Conservation (phyloP, 2,329 filamentous ascomycete species). For the Pyrenophora tritici-repentis region DNA sequence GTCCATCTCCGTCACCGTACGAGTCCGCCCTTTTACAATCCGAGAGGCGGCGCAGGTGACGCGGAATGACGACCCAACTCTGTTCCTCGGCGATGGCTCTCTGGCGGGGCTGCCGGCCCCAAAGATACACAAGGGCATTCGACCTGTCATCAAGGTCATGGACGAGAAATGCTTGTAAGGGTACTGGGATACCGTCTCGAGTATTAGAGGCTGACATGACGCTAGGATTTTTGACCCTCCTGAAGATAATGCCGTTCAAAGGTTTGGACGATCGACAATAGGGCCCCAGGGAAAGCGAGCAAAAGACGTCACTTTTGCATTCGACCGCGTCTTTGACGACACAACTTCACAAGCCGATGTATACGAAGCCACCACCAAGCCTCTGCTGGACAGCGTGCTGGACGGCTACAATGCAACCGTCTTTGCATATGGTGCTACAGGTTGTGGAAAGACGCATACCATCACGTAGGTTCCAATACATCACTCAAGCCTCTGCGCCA, state of each 20-base stretch:
- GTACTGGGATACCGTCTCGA: neutral
- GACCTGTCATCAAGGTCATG: slow-evolving; percentile 92
- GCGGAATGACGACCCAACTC: slow-evolving; percentile 77
- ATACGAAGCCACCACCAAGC: slow-evolving; percentile 89
- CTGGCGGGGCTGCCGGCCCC: slow-evolving; percentile 84
- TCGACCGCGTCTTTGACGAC: slow-evolving; percentile 96
- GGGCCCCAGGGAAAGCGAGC: slow-evolving; percentile 77
- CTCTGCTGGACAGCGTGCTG: slow-evolving; percentile 89
- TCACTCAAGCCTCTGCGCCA: neutral
- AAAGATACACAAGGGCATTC: slow-evolving; percentile 83
- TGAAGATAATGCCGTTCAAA: slow-evolving; percentile 89
- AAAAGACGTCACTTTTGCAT: slow-evolving; percentile 97
- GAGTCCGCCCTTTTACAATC: slow-evolving; percentile 74
- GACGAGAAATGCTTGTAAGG: slow-evolving; percentile 93
- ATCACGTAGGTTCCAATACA: slow-evolving; percentile 59
- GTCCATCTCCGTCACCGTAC: slow-evolving; percentile 59
- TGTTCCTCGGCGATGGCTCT: slow-evolving; percentile 97
- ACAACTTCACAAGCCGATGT: slow-evolving; percentile 90
- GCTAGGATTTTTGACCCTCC: slow-evolving; percentile 92
- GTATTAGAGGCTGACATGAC: slow-evolving; percentile 24
- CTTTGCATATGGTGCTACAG: slow-evolving; percentile 96
- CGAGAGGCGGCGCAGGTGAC: slow-evolving; percentile 91
- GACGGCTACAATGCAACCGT: slow-evolving; percentile 99
- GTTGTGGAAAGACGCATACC: slow-evolving; percentile 97
- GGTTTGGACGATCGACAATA: slow-evolving; percentile 81